Evolutionary conservation across 768 basidiomycete genomes (phyloP), one percentile per base, ranked within the genome.

Genomic region (Tricholoma bakamatsutake): DNA sequence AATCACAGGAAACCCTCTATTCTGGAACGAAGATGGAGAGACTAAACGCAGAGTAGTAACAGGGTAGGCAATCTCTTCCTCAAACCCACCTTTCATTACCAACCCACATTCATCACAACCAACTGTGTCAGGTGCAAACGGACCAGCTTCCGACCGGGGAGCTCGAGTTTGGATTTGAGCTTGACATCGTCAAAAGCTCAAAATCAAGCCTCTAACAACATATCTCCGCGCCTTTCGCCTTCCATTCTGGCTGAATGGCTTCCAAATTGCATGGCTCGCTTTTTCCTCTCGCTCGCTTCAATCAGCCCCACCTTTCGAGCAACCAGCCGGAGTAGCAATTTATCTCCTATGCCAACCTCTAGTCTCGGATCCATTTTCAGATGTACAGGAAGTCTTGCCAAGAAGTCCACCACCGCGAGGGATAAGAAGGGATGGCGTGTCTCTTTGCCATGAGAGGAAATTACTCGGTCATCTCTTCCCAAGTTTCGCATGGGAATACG

Each of bases 191-290:
- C n/a, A n/a, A 24, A 24, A 24, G 21, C 21, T 24, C 21, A 1
- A 24, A 24, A 3, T 24, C 21, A 24, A 24, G 21, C 3, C 21
- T 28, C 10, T 15, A 78, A 59, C 7, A 66, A 57, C 18, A 63
- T 64, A 66, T 84, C 81, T 1, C 87, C 88, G 35, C 79, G 77
- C 56, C 69, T 71, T 47, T 82, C 80, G 2, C 82, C 85, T 15
- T 86, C 84, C 90, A 93, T 92, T 56, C 90, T 74, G 15, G 91
- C 91, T 30, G 90, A 89, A 69, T 85, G 84, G 63, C 82, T 90
- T 15, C 96, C 96, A 72, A 99, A 99, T 64, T 98, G 97, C 90
- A 98, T 97, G 12, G 97, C 97, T 56, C 90, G 70, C 73, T 99
- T 99, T 68, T 88, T 93, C 59, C 91, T 75, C 52, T 62, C 56